Conservation (phyloP, 1,139 yeast species). For the Petasospora fabianii region DNA sequence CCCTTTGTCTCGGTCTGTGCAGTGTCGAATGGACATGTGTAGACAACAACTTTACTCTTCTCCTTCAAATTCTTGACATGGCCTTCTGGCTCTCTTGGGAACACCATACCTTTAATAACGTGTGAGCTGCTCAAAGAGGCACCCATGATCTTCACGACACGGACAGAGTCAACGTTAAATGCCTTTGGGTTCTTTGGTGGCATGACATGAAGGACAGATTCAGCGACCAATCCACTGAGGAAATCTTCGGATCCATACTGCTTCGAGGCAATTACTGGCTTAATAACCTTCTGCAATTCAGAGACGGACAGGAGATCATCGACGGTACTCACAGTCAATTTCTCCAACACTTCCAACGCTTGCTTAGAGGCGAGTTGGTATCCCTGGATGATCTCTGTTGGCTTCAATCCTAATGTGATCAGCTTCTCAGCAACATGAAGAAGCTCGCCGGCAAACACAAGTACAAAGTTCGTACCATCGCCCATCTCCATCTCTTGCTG, state of each 20-base stretch:
- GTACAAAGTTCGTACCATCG: conserved; percentile 68
- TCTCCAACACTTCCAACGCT: conserved; percentile 65
- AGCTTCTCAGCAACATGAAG: conserved; percentile 80
- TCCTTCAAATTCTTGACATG: conserved; percentile 58
- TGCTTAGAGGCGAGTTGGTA: conserved; percentile 77
- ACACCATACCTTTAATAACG: conserved; percentile 96
- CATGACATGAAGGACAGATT: conserved; percentile 76
- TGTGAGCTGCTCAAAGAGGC: conserved; percentile 67
- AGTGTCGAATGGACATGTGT: conserved; percentile 90
- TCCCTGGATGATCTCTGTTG: conserved; percentile 88
- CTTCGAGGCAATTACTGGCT: conserved; percentile 88
- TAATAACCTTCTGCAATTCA: conserved; percentile 70
- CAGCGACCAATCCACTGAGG: conserved; percentile 75
- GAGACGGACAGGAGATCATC: conserved; percentile 51
- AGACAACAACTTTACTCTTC: conserved; percentile 85
- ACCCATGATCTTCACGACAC: conserved; percentile 97
- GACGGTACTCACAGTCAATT: conserved; percentile 60
- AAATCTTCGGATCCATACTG: conserved; percentile 86
- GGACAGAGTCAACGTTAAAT: conserved; percentile 87
- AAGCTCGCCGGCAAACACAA: conserved; percentile 87
- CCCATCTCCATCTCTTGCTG: conserved; percentile 95
- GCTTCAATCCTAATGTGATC: conserved; percentile 79
- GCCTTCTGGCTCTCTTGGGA: conserved; percentile 96
- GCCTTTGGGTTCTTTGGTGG: conserved; percentile 46
- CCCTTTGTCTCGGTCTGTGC: conserved; percentile 97